phyloP scores from a whole-genome alignment of 176 grass and related monocot species.

The Cenchrus americanus region DNA sequence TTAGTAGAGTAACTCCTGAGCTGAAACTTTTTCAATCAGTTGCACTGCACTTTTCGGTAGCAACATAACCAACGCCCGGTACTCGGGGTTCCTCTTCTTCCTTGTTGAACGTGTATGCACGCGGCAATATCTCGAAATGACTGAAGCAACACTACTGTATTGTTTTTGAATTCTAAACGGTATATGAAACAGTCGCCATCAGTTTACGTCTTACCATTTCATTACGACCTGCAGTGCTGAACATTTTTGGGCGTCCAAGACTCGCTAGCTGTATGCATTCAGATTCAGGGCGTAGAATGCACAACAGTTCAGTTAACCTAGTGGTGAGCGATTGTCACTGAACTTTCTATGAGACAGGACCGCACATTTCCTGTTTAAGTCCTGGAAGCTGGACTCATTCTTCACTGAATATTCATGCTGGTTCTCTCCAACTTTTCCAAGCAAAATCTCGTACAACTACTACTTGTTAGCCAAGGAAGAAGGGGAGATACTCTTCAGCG shows the following conservation, averaged over 20 bases:
- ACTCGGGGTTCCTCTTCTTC: not conserved
- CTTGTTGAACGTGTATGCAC: not conserved
- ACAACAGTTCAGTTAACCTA: not conserved
- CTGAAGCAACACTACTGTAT: not conserved
- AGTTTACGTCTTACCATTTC: not conserved
- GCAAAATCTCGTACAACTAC: constrained; percentile 8
- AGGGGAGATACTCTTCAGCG: not conserved
- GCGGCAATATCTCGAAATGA: not conserved
- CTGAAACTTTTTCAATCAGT: not conserved
- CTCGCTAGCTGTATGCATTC: not conserved
- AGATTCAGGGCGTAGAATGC: not conserved
- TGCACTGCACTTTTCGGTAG: not conserved
- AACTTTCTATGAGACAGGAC: constrained; percentile 3
- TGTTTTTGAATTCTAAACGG: too few relatives aligned
- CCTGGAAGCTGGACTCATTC: constrained; percentile 4
- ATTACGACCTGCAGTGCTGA: not conserved
- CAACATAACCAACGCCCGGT: not conserved
- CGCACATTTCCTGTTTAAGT: constrained; percentile 30
- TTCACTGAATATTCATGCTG: constrained; percentile 22
- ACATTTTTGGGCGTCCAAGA: not conserved
- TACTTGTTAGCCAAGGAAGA: not conserved
- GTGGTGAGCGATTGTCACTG: not conserved
- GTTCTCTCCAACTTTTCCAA: not conserved
- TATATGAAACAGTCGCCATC: not conserved
- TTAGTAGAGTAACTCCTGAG: not conserved